Percentiles rank a stretch among this genome's conserved stretches.
Evolutionary conservation across 805 yeast species (phyloP).

Genomic region (Debaryomyces tyrocola): DNA sequence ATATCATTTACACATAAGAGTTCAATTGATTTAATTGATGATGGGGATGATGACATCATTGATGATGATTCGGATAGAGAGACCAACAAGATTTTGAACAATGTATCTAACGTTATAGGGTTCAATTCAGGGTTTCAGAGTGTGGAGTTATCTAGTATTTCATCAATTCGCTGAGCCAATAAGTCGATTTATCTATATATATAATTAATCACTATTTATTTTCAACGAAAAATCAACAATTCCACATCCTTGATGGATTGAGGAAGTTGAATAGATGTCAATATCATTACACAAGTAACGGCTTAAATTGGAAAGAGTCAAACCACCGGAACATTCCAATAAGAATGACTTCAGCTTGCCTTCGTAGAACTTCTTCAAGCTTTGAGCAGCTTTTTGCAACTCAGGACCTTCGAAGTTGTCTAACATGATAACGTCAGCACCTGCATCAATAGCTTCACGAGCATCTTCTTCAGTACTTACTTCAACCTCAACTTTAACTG

Average conservation of each 20-base stretch:
- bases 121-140: slow-evolving; percentile 45
- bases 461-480: slow-evolving; percentile 86
- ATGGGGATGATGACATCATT: slow-evolving; percentile 9
- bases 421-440: slow-evolving; percentile 94
- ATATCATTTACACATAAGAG: background rate
- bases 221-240: slow-evolving; percentile 84
- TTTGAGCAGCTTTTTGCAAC: slow-evolving; percentile 62
- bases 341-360: slow-evolving; percentile 51
- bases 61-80: slow-evolving; percentile 17
- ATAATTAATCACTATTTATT: slow-evolving; percentile 32
- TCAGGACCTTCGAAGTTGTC: slow-evolving; percentile 78
- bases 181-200: slow-evolving; percentile 1
- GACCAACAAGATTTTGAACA: slow-evolving; percentile 25
- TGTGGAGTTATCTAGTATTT: slow-evolving; percentile 33
- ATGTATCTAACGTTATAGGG: slow-evolving; percentile 40
- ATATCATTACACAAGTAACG: slow-evolving; percentile 72
- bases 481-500: slow-evolving; percentile 90
- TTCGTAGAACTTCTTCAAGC: slow-evolving; percentile 58
- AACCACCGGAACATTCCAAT: slow-evolving; percentile 91
- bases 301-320: slow-evolving; percentile 65
- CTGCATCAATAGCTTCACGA: slow-evolving; percentile 87
- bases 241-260: slow-evolving; percentile 88
- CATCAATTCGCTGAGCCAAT: slow-evolving; percentile 32
- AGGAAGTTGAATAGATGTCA: slow-evolving; percentile 87
- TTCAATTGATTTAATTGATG: slow-evolving; percentile 4